phyloP scores from a whole-genome alignment of 495 filamentous ascomycete species.

The Viridothelium virens region DNA sequence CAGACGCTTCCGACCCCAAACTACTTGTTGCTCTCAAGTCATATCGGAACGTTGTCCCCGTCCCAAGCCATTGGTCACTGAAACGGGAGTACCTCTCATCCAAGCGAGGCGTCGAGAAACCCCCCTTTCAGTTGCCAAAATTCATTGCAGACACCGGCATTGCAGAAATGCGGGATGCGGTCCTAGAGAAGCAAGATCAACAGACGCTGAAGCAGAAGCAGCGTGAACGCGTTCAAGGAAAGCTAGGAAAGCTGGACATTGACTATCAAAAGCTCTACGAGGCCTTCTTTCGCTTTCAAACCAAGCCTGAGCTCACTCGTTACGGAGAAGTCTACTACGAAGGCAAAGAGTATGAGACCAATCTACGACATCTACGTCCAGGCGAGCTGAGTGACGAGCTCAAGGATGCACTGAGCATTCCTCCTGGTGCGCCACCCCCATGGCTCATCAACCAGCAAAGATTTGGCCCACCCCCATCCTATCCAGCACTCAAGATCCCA shows the following conservation, averaged over 20 bases:
- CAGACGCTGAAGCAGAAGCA: constrained; percentile 90
- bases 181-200: constrained; percentile 88
- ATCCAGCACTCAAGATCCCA: constrained; percentile 85
- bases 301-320: constrained; percentile 84
- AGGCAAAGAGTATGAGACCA: constrained; percentile 96
- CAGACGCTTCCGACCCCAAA: constrained; percentile 81
- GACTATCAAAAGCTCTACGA: constrained; percentile 98
- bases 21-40: constrained; percentile 90
- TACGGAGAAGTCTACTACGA: constrained; percentile 99
- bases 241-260: constrained; percentile 95
- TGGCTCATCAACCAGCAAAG: constrained; percentile 97
- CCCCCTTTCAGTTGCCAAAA: constrained; percentile 84
- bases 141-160: constrained; percentile 98
- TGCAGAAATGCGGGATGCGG: constrained; percentile 93
- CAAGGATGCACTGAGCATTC: constrained; percentile 89
- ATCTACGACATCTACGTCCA: constrained; percentile 78
- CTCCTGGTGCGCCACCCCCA: constrained; percentile 85
- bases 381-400: constrained; percentile 86
- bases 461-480: constrained; percentile 85
- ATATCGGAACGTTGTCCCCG: constrained; percentile 90
- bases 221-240: constrained; percentile 85
- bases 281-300: constrained; percentile 95
- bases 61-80: constrained; percentile 86
- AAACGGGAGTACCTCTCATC: constrained; percentile 96
- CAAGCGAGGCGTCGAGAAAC: constrained; percentile 91